Evolutionary conservation across 371 early-diverging fungal species (phyloP).

Genomic region (Rhizopus sp.): DNA sequence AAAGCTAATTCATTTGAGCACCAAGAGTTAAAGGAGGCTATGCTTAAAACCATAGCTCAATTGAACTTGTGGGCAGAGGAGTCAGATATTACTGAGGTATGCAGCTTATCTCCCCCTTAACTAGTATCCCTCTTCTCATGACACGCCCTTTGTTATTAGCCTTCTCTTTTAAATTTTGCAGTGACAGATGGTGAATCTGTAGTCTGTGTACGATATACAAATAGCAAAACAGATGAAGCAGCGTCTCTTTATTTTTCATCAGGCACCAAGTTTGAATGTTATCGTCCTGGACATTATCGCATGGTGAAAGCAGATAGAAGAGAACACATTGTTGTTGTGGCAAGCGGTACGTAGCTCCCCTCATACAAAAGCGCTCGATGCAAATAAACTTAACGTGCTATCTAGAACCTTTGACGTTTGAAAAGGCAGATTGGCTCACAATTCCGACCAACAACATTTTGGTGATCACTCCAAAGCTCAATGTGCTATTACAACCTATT

Average conservation of each 20-base stretch:
- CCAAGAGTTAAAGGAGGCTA: constrained; percentile 67
- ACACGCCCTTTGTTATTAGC: constrained; percentile 22
- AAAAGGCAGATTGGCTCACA: constrained; percentile 81
- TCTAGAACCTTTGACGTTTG: constrained; percentile 82
- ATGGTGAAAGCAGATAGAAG: constrained; percentile 83
- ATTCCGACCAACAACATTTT: constrained; percentile 81
- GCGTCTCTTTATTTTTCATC: constrained; percentile 85
- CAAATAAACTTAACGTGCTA: background rate
- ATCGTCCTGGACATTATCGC: constrained; percentile 67
- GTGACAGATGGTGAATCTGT: constrained; percentile 83
- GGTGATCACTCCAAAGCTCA: constrained; percentile 76
- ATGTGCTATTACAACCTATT: constrained; percentile 78
- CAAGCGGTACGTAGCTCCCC: constrained; percentile 56
- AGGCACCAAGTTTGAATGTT: constrained; percentile 62
- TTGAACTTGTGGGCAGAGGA: constrained; percentile 73
- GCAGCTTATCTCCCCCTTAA: background rate
- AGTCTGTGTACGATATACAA: constrained; percentile 82
- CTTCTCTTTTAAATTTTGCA: constrained; percentile 85
- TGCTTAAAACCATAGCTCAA: constrained; percentile 74
- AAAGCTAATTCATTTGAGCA: constrained; percentile 50
- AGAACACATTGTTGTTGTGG: constrained; percentile 83
- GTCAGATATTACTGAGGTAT: constrained; percentile 53
- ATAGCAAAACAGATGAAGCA: constrained; percentile 65
- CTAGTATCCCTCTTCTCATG: background rate
- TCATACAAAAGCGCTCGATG: background rate